Evolutionary conservation across 2,329 filamentous ascomycete species (phyloP).

Genomic region (Bipolaris gigantea): DNA sequence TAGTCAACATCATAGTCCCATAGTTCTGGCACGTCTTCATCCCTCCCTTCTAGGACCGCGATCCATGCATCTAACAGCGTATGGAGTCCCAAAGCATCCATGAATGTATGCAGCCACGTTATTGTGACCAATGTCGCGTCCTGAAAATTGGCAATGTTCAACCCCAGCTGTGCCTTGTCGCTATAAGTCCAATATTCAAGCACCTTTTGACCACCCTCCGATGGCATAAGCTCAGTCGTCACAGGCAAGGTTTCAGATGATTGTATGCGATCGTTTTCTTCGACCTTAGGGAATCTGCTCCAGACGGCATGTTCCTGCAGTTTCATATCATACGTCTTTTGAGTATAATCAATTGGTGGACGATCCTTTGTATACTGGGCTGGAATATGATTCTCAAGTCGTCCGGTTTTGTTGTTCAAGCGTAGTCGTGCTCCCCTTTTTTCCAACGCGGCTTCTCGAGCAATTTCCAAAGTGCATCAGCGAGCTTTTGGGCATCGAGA

Average conservation of each 20-base stretch:
- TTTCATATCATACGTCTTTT: constrained; percentile 39
- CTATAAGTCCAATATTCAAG: constrained; percentile 24
- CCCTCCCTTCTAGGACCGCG: constrained; percentile 26
- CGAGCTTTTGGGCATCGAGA: constrained; percentile 49
- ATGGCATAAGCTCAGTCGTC: constrained; percentile 7
- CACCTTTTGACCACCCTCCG: constrained; percentile 4
- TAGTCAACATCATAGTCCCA: constrained; percentile 30
- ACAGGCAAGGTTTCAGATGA: background rate
- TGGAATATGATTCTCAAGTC: constrained; percentile 50
- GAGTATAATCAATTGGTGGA: constrained; percentile 49
- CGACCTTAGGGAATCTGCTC: constrained; percentile 38
- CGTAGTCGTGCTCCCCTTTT: constrained; percentile 51
- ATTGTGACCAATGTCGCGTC: constrained; percentile 30
- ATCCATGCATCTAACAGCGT: constrained; percentile 27
- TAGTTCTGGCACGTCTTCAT: constrained; percentile 20
- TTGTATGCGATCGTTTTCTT: constrained; percentile 8
- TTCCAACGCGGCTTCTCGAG: constrained; percentile 52
- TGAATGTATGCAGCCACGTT: constrained; percentile 26
- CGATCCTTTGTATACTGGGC: constrained; percentile 39
- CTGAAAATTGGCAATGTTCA: constrained; percentile 26
- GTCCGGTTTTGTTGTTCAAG: constrained; percentile 35
- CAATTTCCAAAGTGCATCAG: constrained; percentile 42
- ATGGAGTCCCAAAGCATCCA: constrained; percentile 26
- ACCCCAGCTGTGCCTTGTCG: constrained; percentile 24
- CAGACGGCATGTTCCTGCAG: constrained; percentile 51